Evolutionary conservation across 495 filamentous ascomycete species (phyloP), one percentile per base, ranked within the genome.

Genomic region (Neurospora africana): DNA sequence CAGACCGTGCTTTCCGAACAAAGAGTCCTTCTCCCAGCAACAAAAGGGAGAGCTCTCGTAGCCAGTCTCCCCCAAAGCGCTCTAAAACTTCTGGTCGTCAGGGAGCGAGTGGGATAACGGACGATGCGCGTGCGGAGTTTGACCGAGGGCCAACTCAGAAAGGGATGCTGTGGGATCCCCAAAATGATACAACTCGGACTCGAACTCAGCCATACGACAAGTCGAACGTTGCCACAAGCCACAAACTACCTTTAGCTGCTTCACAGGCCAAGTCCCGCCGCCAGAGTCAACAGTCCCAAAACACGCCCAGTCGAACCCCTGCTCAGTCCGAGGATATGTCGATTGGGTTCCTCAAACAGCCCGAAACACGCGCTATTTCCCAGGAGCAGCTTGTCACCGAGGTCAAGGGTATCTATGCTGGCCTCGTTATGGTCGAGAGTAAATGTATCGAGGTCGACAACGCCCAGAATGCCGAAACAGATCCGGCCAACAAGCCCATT

Each of bases 361-460:
- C 86, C 15, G 87, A 91, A 69, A 90, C 89, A 15, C 80, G 89
- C 53, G 85, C 89, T 9, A 92, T 94, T 23, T 90, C 89, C n/a
- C 88, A 92, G 74, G 91, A 92, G 15, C 89, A 94, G 77, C 83
- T 94, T 3, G 86, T 89, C 21, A 82, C 84, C 3, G 89, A 94
- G 75, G 88, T 91, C 9, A 91, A 92, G 74, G 88, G 83, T 0
- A 96, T 94, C 35, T 95, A 95, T 80, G 87, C 87, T 0, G 92
- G 91, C 0, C 81, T 96, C 2, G 87, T 91, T 3, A 91, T 92
- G 88, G 91, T 93, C 0, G 93, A 96, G 78, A 87, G 87, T 43
- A 93, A 92, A 76, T 93, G 91, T 75, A 90, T 92, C 8, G 89
- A 92, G 38, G 86, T 92, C 13, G 89, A 92, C 78, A 87, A 86